Evolutionary conservation across 768 basidiomycete genomes (phyloP).

Genomic region (Lentinus tigrinus): DNA sequence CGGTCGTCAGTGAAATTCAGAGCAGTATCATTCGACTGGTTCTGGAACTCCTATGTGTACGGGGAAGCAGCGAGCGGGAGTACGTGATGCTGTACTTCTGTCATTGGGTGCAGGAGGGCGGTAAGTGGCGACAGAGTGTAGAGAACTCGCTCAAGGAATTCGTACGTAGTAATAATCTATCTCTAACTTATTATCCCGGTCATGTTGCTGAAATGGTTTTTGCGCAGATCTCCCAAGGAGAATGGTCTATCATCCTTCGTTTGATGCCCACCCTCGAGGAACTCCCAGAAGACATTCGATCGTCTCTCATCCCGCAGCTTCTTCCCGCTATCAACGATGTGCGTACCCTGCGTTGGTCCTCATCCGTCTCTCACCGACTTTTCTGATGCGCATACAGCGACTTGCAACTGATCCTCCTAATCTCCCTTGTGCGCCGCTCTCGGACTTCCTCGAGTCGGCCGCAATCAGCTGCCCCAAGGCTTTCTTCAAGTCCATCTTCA

Average conservation of each 20-base stretch:
- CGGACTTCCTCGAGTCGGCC: conserved; percentile 49
- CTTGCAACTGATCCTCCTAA: conserved; percentile 53
- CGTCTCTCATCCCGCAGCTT: conserved; percentile 36
- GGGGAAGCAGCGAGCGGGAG: conserved; percentile 11
- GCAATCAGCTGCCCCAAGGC: conserved; percentile 55
- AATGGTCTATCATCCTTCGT: conserved; percentile 43
- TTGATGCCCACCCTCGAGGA: conserved; percentile 44
- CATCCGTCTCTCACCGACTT: neutral
- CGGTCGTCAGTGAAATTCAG: conserved; percentile 32
- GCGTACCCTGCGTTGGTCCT: conserved; percentile 24
- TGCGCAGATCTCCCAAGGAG: conserved; percentile 36
- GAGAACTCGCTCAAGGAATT: conserved; percentile 40
- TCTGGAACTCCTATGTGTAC: conserved; percentile 38
- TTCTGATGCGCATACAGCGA: conserved; percentile 38
- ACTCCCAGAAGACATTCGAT: conserved; percentile 49
- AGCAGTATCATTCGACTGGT: conserved; percentile 41
- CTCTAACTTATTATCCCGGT: neutral
- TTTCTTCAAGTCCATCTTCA: conserved; percentile 73
- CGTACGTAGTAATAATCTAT: conserved; percentile 33
- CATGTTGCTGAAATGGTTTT: neutral
- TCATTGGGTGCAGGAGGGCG: conserved; percentile 41
- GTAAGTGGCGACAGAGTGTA: conserved; percentile 42
- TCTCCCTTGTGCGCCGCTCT: conserved; percentile 44
- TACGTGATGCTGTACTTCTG: conserved; percentile 20
- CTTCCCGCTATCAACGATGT: conserved; percentile 54